These are phyloP conservation scores for Lantana camara DNA, from an alignment of 257 asterid genomes.

Conservation along the genomic window DNA sequence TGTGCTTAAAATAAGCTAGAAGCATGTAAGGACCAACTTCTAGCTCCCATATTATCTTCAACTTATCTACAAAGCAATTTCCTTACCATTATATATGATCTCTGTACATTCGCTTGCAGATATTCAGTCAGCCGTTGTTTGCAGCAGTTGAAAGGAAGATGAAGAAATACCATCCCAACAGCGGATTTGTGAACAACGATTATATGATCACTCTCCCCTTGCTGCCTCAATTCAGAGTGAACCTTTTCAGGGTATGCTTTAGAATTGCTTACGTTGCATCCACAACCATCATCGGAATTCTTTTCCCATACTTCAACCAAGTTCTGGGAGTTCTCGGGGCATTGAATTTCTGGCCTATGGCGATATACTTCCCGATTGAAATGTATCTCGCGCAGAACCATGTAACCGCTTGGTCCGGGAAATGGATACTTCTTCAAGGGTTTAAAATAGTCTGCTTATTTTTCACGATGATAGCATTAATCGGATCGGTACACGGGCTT, in stretches of 20 bases:
- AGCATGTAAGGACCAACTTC: no score
- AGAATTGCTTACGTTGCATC: slow-evolving; percentile 63
- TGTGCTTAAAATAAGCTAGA: no score
- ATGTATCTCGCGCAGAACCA: slow-evolving; percentile 63
- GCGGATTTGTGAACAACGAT: slow-evolving; percentile 38
- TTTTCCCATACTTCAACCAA: slow-evolving; percentile 70
- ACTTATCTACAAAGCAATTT: no score
- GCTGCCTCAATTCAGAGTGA: slow-evolving; percentile 46
- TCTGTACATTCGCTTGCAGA: slow-evolving; percentile 38
- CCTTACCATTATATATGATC: not conserved
- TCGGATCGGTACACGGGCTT: slow-evolving; percentile 66
- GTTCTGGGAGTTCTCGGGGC: slow-evolving; percentile 73
- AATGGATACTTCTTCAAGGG: slow-evolving; percentile 57
- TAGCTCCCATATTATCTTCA: no score
- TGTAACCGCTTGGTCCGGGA: slow-evolving; percentile 52
- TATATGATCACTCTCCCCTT: slow-evolving; percentile 47
- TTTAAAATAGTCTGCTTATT: slow-evolving; percentile 48
- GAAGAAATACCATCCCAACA: slow-evolving; percentile 34
- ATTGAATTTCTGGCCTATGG: slow-evolving; percentile 66
- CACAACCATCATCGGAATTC: slow-evolving; percentile 48
- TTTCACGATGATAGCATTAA: slow-evolving; percentile 46
- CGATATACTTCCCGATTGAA: slow-evolving; percentile 66
- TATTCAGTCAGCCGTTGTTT: slow-evolving; percentile 69
- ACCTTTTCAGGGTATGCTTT: slow-evolving; percentile 60
- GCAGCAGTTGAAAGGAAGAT: slow-evolving; percentile 56